Percentiles rank a stretch among this genome's conserved stretches.
Evolutionary conservation across 345 rosid genomes (phyloP).

Genomic region (Salix caprea): DNA sequence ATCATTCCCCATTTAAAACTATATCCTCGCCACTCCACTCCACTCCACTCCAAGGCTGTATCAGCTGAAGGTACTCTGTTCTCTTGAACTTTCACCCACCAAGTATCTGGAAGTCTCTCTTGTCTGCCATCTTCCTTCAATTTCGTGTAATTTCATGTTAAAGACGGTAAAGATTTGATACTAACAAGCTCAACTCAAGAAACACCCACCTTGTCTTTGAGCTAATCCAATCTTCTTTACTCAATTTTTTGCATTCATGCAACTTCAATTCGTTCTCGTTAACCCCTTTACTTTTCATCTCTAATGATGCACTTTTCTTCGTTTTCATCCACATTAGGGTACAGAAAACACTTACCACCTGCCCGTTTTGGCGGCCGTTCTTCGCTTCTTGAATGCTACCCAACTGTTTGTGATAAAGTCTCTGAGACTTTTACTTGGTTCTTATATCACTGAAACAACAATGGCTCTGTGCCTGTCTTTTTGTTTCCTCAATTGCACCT

Average conservation of each 20-base stretch:
- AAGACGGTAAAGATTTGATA: not conserved
- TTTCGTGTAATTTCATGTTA: too few relatives aligned
- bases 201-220: not conserved
- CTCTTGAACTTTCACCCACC: not conserved
- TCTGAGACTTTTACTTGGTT: not conserved
- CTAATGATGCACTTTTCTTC: not conserved
- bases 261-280: not conserved
- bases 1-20: too few relatives aligned
- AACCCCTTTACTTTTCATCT: not conserved
- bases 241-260: not conserved
- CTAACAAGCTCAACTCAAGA: not conserved
- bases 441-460: not conserved
- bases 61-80: not conserved
- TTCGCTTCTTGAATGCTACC: not conserved
- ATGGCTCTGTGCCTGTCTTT: slow-evolving; percentile 16
- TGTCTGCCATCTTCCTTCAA: not conserved
- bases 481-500: slow-evolving; percentile 28
- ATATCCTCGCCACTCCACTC: not conserved
- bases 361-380: too few relatives aligned
- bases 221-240: not conserved
- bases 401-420: not conserved
- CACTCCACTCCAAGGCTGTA: not conserved
- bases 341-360: not conserved
- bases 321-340: not conserved
- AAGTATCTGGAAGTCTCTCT: not conserved